These are phyloP conservation scores for Silene coronaria DNA, from an alignment of 179 eudicot species.

Conservation along the genomic window DNA sequence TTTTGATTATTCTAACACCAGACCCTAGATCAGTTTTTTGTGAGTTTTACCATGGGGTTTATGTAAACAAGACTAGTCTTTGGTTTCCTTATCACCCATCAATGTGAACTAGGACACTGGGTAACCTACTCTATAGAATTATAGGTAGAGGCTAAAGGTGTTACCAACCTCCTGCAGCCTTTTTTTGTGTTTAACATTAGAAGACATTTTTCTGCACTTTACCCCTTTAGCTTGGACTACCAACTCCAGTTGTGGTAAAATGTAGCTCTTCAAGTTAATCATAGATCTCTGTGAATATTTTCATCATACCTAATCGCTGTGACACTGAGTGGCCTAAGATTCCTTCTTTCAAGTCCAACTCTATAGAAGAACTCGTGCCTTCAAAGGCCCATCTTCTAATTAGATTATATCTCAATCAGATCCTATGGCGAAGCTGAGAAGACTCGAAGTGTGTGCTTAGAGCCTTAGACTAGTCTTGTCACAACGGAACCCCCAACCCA, in stretches of 20 bases:
- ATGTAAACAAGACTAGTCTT: no score
- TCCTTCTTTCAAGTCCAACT: neutral
- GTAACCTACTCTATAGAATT: no score
- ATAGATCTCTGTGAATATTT: neutral
- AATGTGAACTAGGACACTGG: no score
- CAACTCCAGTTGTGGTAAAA: neutral
- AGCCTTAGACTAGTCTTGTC: neutral
- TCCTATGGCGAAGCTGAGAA: neutral
- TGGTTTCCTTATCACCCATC: no score
- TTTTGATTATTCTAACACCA: no score
- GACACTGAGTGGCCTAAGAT: neutral
- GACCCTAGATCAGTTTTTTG: no score
- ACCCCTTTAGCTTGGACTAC: neutral
- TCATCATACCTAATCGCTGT: neutral
- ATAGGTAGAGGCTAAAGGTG: no score
- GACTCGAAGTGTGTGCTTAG: neutral
- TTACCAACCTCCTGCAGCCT: no score
- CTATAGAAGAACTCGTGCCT: neutral
- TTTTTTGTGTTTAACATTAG: no score
- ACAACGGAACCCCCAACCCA: no score
- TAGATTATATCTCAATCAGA: neutral
- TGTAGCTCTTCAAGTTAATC: neutral
- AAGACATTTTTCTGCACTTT: no score
- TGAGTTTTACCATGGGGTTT: no score
- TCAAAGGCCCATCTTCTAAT: neutral